Evolutionary conservation across 169 alveolate genomes (phyloP).

Genomic region (Plasmodium malariae): DNA sequence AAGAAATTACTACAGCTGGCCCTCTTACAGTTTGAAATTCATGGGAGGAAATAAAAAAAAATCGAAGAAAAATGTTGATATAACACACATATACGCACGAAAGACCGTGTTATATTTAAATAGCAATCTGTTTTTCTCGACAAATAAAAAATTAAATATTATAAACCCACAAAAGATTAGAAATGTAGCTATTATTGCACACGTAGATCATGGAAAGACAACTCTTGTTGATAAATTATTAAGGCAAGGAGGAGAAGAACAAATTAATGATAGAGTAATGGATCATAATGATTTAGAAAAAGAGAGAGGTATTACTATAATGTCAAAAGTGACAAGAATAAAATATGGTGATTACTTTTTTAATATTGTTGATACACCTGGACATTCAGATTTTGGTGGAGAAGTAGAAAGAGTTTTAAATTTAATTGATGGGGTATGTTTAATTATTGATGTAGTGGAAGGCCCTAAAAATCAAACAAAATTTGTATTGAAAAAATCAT

Average conservation of each 20-base stretch:
- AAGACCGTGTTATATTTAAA: not conserved
- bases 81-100: not conserved
- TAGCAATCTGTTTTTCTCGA: slow-evolving; percentile 51
- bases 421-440: slow-evolving; percentile 97
- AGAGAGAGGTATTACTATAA: slow-evolving; percentile 98
- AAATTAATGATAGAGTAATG: slow-evolving; percentile 85
- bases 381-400: slow-evolving; percentile 98
- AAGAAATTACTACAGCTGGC: not conserved
- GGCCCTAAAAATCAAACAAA: slow-evolving; percentile 95
- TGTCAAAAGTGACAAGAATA: slow-evolving; percentile 95
- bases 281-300: slow-evolving; percentile 94
- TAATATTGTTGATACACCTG: slow-evolving; percentile 92
- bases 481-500: slow-evolving; percentile 85
- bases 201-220: slow-evolving; percentile 99
- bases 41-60: not conserved
- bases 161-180: slow-evolving; percentile 88
- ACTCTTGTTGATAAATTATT: slow-evolving; percentile 95
- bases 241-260: slow-evolving; percentile 84
- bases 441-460: slow-evolving; percentile 97
- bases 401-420: slow-evolving; percentile 97
- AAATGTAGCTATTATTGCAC: slow-evolving; percentile 99
- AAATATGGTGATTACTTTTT: slow-evolving; percentile 88
- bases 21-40: not conserved
- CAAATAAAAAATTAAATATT: slow-evolving; percentile 72
- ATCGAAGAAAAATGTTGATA: not conserved